phyloP scores from a whole-genome alignment of 2,329 filamentous ascomycete genomes.

The Paradendryphiella salina region DNA sequence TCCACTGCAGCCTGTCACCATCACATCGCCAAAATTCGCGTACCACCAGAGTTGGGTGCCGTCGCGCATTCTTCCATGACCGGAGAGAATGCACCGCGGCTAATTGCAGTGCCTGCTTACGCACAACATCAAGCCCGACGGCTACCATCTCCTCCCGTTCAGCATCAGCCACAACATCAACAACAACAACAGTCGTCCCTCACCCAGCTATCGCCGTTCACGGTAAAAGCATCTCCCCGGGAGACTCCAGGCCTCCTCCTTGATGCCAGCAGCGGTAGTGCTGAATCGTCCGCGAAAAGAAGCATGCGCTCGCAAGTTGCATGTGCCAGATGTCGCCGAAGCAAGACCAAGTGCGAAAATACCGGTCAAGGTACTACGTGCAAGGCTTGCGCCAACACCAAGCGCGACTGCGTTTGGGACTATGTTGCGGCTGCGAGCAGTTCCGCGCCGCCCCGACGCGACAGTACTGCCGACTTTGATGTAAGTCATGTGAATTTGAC shows the following conservation, averaged over 20 bases:
- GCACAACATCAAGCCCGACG: slow-evolving; percentile 21
- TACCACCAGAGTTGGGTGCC: slow-evolving; percentile 27
- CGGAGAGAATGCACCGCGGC: slow-evolving; percentile 30
- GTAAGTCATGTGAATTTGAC: slow-evolving; percentile 17
- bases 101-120: slow-evolving; percentile 20
- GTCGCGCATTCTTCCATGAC: slow-evolving; percentile 30
- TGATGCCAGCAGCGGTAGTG: slow-evolving; percentile 23
- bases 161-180: slow-evolving; percentile 27
- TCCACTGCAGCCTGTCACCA: neutral
- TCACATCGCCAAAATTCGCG: slow-evolving; percentile 38
- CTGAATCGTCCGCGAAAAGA: slow-evolving; percentile 26
- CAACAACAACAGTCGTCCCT: slow-evolving; percentile 28
- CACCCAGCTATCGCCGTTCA: slow-evolving; percentile 34
- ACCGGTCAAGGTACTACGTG: slow-evolving; percentile 71
- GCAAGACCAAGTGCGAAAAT: slow-evolving; percentile 88
- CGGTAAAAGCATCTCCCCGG: slow-evolving; percentile 37
- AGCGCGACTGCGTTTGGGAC: slow-evolving; percentile 74
- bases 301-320: slow-evolving; percentile 78
- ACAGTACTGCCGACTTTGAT: slow-evolving; percentile 31
- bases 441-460: slow-evolving; percentile 49
- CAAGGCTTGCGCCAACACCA: slow-evolving; percentile 71
- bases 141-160: slow-evolving; percentile 23
- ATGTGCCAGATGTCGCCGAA: slow-evolving; percentile 73
- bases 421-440: slow-evolving; percentile 47
- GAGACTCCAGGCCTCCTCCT: slow-evolving; percentile 32